phyloP scores from a whole-genome alignment of 192 early-diverging fungal species.

The Cetraspora pellucida region DNA sequence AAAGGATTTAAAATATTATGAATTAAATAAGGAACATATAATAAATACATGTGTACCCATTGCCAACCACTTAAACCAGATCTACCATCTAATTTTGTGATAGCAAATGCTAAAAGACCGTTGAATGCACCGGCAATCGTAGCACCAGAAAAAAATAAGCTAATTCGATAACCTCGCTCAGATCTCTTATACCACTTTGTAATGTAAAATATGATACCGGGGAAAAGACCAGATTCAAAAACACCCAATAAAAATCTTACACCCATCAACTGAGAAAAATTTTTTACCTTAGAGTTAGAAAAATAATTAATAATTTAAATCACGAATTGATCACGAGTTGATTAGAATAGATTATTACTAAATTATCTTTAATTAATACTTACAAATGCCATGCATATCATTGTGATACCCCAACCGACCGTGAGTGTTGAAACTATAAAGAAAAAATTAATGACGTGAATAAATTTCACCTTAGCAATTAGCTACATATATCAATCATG shows the following conservation, averaged over 20 bases:
- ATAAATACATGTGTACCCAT: slow-evolving; percentile 34
- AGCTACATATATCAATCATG: no score
- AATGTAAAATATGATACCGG: slow-evolving; percentile 58
- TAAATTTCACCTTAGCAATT: no score
- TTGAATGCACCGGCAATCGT: slow-evolving; percentile 64
- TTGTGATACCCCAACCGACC: slow-evolving; percentile 56
- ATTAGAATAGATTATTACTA: not conserved
- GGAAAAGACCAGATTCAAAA: slow-evolving; percentile 62
- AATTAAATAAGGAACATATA: no score
- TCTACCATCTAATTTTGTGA: slow-evolving; percentile 46
- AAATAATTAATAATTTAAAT: not conserved
- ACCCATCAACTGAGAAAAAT: slow-evolving; percentile 47
- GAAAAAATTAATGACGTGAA: no score
- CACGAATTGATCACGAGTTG: not conserved
- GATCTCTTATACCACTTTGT: slow-evolving; percentile 38
- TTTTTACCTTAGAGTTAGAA: slow-evolving; percentile 15
- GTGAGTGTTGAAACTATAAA: slow-evolving; percentile 51
- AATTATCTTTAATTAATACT: not conserved
- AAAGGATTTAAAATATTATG: slow-evolving; percentile 27
- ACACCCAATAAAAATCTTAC: slow-evolving; percentile 64
- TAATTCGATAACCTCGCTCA: slow-evolving; percentile 52
- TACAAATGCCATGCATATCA: slow-evolving; percentile 57
- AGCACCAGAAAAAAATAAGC: slow-evolving; percentile 55
- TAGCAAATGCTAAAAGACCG: slow-evolving; percentile 68
- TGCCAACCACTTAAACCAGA: slow-evolving; percentile 55